These are phyloP conservation scores for Inonotus obliquus DNA, from an alignment of 1,284 basidiomycete species.

Conservation along the genomic window DNA sequence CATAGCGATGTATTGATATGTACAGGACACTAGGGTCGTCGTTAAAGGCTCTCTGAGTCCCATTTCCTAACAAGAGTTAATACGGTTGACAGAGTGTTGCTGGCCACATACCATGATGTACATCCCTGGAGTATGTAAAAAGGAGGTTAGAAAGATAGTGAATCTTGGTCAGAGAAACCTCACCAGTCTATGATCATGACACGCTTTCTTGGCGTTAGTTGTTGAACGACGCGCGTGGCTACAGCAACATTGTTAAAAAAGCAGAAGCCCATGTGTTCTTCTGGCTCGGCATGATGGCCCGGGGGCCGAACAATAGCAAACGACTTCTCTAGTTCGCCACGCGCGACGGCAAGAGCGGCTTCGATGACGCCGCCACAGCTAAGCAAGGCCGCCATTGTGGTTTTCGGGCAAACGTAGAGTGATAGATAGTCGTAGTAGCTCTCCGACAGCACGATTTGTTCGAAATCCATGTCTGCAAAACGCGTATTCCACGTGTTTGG, in stretches of 20 bases:
- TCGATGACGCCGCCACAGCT: constrained; percentile 96
- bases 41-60: constrained; percentile 93
- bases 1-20: constrained; percentile 94
- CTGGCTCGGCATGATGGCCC: constrained; percentile 97
- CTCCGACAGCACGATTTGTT: constrained; percentile 69
- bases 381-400: constrained; percentile 80
- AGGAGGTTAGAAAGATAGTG: constrained; percentile 12
- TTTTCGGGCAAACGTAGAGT: constrained; percentile 86
- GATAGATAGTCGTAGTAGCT: constrained; percentile 86
- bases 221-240: constrained; percentile 77
- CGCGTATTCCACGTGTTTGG: constrained; percentile 12
- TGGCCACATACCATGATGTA: constrained; percentile 77
- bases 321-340: constrained; percentile 76
- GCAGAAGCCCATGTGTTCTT: constrained; percentile 98
- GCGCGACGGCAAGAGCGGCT: constrained; percentile 83
- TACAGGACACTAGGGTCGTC: constrained; percentile 92
- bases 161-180: constrained; percentile 28
- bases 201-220: constrained; percentile 64
- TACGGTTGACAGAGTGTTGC: constrained; percentile 14
- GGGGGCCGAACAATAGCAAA: constrained; percentile 97
- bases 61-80: constrained; percentile 64
- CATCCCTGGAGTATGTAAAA: constrained; percentile 63
- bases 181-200: constrained; percentile 96
- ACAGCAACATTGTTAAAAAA: constrained; percentile 99
- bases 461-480: constrained; percentile 58